Conservation (phyloP, 192 early-diverging fungal genomes). For the Dimargaris cristalligena region DNA sequence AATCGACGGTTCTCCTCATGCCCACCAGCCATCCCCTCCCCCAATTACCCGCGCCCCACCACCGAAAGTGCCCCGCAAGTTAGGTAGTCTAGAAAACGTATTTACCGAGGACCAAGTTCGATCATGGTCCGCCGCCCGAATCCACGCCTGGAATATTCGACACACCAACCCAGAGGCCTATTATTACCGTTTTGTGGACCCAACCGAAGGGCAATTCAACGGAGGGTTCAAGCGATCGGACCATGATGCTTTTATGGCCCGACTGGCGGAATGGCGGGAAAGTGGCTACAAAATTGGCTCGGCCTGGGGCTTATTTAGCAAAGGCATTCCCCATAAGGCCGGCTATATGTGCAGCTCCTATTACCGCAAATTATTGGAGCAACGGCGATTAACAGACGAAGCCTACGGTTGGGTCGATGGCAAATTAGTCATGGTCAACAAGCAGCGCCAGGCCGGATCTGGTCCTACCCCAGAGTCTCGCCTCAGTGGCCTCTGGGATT, state of each 20-base stretch:
- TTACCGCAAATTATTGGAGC: constrained; percentile 30
- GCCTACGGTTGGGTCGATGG: constrained; percentile 30
- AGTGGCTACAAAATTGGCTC: constrained; percentile 29
- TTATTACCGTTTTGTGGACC: constrained; percentile 37
- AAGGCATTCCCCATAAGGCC: constrained; percentile 30
- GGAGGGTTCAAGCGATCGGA: constrained; percentile 28
- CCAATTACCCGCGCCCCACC: too few species aligned
- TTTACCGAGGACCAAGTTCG: constrained; percentile 11
- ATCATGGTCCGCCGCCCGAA: constrained; percentile 9
- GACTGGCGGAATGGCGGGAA: constrained; percentile 29
- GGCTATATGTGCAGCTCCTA: constrained; percentile 42
- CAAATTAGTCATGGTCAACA: constrained; percentile 28
- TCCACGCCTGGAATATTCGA: constrained; percentile 11
- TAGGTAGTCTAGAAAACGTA: constrained; percentile 14
- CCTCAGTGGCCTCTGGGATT: constrained; percentile 31
- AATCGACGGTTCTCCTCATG: too few species aligned
- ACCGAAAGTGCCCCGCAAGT: too few species aligned
- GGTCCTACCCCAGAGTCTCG: constrained; percentile 20
- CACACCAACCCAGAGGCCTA: constrained; percentile 28
- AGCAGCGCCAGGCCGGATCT: constrained; percentile 16
- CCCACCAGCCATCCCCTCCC: too few species aligned
- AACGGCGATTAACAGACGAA: constrained; percentile 25
- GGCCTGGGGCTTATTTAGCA: constrained; percentile 38
- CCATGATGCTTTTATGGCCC: constrained; percentile 27
- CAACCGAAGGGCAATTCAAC: constrained; percentile 34